These are phyloP conservation scores for Epichloe sp. DNA, from an alignment of 2,329 filamentous ascomycete genomes.

Conservation along the genomic window DNA sequence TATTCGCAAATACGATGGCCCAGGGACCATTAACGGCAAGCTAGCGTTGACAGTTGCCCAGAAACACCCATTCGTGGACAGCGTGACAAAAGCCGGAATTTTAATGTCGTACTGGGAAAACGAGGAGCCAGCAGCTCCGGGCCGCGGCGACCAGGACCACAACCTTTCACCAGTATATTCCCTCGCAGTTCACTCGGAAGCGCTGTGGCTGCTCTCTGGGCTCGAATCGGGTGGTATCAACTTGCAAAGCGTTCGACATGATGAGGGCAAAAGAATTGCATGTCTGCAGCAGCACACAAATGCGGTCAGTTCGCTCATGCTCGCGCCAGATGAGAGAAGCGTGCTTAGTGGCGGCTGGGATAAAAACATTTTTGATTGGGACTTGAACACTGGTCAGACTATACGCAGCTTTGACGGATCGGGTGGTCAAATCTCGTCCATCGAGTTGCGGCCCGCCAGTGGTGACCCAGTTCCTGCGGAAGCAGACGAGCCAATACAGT, in stretches of 20 bases:
- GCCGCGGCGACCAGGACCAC: slow-evolving; percentile 41
- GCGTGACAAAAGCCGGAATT: slow-evolving; percentile 87
- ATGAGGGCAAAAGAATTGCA: slow-evolving; percentile 82
- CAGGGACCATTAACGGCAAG: slow-evolving; percentile 89
- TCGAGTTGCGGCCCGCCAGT: slow-evolving; percentile 72
- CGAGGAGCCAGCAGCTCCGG: slow-evolving; percentile 51
- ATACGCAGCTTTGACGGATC: slow-evolving; percentile 65
- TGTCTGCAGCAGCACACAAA: slow-evolving; percentile 75
- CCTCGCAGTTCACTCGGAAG: slow-evolving; percentile 77
- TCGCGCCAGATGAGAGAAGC: slow-evolving; percentile 74
- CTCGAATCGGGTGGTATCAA: slow-evolving; percentile 88
- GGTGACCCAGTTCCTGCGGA: slow-evolving; percentile 64
- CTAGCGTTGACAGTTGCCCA: slow-evolving; percentile 88
- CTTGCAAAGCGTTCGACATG: slow-evolving; percentile 81
- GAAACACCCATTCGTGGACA: slow-evolving; percentile 92
- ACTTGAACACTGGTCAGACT: slow-evolving; percentile 71
- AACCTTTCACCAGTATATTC: slow-evolving; percentile 86
- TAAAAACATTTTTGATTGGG: slow-evolving; percentile 89
- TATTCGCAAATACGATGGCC: slow-evolving; percentile 92
- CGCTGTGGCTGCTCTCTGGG: slow-evolving; percentile 82
- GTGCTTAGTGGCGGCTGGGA: slow-evolving; percentile 94
- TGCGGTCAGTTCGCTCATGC: slow-evolving; percentile 74
- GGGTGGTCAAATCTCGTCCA: slow-evolving; percentile 72
- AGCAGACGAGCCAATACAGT: slow-evolving; percentile 43
- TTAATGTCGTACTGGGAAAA: slow-evolving; percentile 98